These are phyloP conservation scores for Teratosphaeria zuluensis DNA, from an alignment of 2,329 filamentous ascomycete species.

Conservation along the genomic window DNA sequence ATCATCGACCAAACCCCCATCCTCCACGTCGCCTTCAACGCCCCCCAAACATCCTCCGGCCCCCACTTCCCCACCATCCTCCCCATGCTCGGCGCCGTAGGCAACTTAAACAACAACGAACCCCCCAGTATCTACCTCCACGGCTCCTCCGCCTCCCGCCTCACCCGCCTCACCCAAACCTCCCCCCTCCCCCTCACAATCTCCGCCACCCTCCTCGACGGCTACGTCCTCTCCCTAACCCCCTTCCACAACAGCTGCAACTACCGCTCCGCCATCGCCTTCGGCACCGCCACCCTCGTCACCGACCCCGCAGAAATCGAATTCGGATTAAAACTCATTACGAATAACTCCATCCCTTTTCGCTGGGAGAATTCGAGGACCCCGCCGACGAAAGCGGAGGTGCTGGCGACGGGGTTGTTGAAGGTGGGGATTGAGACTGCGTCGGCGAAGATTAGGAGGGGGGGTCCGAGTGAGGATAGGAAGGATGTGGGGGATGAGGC, in stretches of 20 bases:
- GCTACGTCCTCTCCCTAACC: conserved; percentile 67
- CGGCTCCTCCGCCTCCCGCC: conserved; percentile 69
- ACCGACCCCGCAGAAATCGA: conserved; percentile 65
- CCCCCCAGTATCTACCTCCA: conserved; percentile 67
- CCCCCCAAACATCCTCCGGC: conserved; percentile 32
- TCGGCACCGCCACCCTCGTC: conserved; percentile 63
- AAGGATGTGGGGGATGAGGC: conserved; percentile 44
- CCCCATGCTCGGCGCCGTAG: conserved; percentile 81
- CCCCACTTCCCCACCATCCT: conserved; percentile 63
- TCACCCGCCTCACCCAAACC: conserved; percentile 55
- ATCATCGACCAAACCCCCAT: conserved; percentile 68
- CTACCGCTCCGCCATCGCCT: conserved; percentile 71
- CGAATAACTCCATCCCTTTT: conserved; percentile 58
- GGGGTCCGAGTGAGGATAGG: conserved; percentile 52
- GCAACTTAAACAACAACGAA: conserved; percentile 58
- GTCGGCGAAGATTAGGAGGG: conserved; percentile 64
- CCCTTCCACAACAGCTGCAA: conserved; percentile 73
- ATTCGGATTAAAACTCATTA: conserved; percentile 71
- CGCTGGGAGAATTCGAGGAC: conserved; percentile 61
- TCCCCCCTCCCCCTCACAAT: conserved; percentile 56
- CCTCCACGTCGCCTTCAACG: conserved; percentile 70
- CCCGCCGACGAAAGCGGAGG: conserved; percentile 63
- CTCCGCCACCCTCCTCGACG: conserved; percentile 66
- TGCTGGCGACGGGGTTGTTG: conserved; percentile 65
- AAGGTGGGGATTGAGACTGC: conserved; percentile 59